Evolutionary conservation across 139 green algal genomes (phyloP).

Genomic region (Chlamydomonas sphaeroides): DNA sequence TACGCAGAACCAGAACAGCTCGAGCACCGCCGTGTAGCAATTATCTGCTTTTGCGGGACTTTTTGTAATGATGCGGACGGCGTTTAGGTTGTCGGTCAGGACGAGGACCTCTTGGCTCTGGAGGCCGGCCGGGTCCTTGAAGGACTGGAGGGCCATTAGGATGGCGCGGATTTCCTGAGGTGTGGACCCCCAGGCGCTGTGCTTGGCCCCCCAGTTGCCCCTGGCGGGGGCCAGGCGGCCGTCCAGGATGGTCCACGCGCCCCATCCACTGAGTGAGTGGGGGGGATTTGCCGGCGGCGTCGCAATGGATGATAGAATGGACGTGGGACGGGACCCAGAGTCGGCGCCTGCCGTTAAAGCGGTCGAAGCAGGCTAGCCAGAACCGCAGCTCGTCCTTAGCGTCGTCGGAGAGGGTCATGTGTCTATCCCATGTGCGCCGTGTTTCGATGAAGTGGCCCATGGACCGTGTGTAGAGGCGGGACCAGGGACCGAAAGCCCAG

Average conservation of each 20-base stretch:
- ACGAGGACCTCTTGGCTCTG: background rate
- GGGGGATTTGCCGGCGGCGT: constrained; percentile 9
- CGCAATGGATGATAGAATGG: constrained; percentile 13
- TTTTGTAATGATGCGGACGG: background rate
- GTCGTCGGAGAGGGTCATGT: background rate
- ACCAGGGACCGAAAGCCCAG: constrained; percentile 12
- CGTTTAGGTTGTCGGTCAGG: constrained; percentile 9
- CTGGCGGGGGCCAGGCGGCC: background rate
- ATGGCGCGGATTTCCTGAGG: constrained; percentile 10
- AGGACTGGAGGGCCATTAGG: background rate
- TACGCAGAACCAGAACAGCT: constrained; percentile 9
- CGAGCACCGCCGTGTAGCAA: background rate
- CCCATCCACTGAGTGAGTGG: constrained; percentile 2
- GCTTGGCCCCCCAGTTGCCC: background rate
- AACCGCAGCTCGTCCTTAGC: background rate
- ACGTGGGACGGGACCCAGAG: constrained; percentile 1
- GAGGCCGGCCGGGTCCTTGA: background rate
- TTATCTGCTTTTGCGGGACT: background rate
- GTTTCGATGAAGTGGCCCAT: background rate
- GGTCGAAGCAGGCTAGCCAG: constrained; percentile 16
- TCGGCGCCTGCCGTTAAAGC: background rate
- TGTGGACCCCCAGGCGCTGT: background rate
- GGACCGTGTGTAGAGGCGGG: background rate
- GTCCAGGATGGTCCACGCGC: constrained; percentile 15
- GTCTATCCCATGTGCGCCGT: background rate